Conservation (phyloP, 129 eudicot genomes). For the Logfia minima region DNA sequence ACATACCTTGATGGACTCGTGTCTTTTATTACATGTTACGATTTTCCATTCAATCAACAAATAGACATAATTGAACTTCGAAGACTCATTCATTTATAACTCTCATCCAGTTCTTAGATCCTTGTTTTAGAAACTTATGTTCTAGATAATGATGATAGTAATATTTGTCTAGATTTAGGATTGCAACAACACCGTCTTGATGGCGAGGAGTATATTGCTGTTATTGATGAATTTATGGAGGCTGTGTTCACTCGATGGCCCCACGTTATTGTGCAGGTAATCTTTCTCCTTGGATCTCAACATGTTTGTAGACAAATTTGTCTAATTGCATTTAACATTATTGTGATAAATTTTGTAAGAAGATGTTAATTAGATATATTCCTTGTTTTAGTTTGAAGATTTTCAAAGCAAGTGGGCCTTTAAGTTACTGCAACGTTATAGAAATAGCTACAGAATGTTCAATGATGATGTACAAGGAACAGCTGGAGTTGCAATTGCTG, state of each 20-base stretch:
- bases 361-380: conserved; percentile 6
- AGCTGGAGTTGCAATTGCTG: conserved; percentile 99
- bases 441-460: conserved; percentile 86
- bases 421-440: conserved; percentile 85
- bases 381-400: conserved; percentile 81
- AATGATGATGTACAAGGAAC: conserved; percentile 99
- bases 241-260: conserved; percentile 98
- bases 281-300: not conserved
- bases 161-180: conserved; percentile 71
- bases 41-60: not conserved
- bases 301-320: not conserved
- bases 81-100: not conserved
- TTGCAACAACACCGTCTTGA: conserved; percentile 96
- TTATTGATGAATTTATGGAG: conserved; percentile 95
- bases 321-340: not conserved
- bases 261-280: conserved; percentile 91
- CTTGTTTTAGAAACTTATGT: not conserved
- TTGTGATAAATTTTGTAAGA: not conserved
- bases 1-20: not conserved
- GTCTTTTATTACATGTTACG: not conserved
- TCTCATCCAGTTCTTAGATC: not conserved
- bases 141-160: not conserved
- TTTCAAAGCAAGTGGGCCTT: conserved; percentile 99
- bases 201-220: conserved; percentile 89
- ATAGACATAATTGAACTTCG: not conserved